Conservation (phyloP, 305 asterid species). For the Fraxinus xanthoxyloides region DNA sequence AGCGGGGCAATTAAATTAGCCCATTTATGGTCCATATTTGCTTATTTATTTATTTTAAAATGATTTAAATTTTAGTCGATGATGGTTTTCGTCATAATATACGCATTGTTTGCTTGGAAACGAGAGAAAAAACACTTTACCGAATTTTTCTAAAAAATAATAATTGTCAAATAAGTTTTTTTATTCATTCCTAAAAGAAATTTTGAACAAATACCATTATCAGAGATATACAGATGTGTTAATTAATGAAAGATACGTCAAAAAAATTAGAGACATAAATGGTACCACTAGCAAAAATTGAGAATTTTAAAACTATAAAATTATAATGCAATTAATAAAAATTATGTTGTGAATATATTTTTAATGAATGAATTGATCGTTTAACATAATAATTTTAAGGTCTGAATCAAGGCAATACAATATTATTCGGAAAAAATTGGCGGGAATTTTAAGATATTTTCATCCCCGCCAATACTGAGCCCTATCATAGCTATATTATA, state of each 20-base stretch:
- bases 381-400: too few relatives aligned
- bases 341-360: too few relatives aligned
- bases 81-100: not conserved
- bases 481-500: constrained; percentile 21
- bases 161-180: not conserved
- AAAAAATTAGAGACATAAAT: not conserved
- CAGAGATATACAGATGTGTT: not conserved
- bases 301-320: not conserved
- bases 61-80: not conserved
- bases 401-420: not conserved
- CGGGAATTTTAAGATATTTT: constrained; percentile 1
- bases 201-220: not conserved
- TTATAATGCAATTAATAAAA: not conserved
- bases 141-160: too few relatives aligned
- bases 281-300: not conserved
- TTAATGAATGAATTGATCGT: too few relatives aligned
- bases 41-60: too few relatives aligned
- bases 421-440: not conserved
- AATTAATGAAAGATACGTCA: not conserved
- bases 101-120: not conserved
- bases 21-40: not conserved
- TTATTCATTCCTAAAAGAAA: not conserved
- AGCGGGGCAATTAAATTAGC: not conserved
- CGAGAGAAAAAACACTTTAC: not conserved
- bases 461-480: constrained; percentile 25